Base-by-base conservation (phyloP, 805 yeast genomes). In the Candida anglica region DNA sequence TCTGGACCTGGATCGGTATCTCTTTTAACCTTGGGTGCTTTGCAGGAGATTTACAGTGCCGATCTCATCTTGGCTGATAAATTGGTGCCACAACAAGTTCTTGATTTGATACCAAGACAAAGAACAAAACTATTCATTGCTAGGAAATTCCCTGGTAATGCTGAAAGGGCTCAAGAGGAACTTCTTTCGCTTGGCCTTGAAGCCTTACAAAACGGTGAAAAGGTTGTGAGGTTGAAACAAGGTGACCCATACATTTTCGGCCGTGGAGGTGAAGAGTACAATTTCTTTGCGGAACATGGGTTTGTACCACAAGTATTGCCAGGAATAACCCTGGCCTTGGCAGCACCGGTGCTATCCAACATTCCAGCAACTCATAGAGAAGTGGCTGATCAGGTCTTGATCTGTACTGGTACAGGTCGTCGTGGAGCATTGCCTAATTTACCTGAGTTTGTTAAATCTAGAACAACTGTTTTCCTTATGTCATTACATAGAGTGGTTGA, bases 241-340 rank as follows among this genome's bases (percentile, higher is more conserved):
- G 98, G 98, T 21, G 98, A 91, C 56, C 98, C 98, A 7, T 91
- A 87, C 57, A 85, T 91, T 20, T 91, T 86, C 55, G 98, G 98
- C 3, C 77, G 98, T 42, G 98, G 98, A 28, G 96, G 96, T 26
- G 98, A 91, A 60, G 98, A 91, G 51, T 86, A 58, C 53, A 48
- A 75, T 7, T 89, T 68, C 53, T 91, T 91, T 58, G 50, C 69
- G 19, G 48, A 66, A 15, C 73, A 81, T 47, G 96, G 95, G 0
- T 86, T 50, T 47, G 66, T 56, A 14, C 95, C 96, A 11, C 47
- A 56, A 4, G 96, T 91, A 2, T 52, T 91, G 8, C 91, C 97
- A 0, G 98, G 98, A 2, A 70, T 91, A 34, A 80, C 95, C 4
- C 86, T 96, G 3, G 94, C 97, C 0, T 68, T 91, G 30, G 84